A percentile compares a stretch with the other conserved stretches of the same genome.
These are phyloP conservation scores for Trichoderma simmonsii DNA, from an alignment of 2,329 filamentous ascomycete species.

Conservation along the genomic window DNA sequence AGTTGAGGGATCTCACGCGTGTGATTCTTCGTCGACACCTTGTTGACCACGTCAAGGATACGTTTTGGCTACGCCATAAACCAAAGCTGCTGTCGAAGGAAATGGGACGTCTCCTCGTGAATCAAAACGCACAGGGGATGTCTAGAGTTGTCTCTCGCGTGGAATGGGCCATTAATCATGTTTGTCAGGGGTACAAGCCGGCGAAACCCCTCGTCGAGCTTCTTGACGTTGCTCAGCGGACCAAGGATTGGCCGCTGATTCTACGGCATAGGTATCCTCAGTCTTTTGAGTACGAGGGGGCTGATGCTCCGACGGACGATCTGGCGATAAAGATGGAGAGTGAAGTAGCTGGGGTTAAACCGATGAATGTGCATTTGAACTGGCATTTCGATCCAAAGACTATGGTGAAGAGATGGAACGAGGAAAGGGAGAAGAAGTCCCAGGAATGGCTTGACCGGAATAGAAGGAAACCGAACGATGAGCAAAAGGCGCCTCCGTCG, in stretches of 20 bases:
- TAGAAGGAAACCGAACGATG: background rate
- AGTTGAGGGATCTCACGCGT: constrained; percentile 28
- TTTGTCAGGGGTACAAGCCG: constrained; percentile 30
- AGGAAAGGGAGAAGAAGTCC: background rate
- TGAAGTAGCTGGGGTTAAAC: background rate
- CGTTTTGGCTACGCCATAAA: constrained; percentile 29
- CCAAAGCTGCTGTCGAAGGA: constrained; percentile 30
- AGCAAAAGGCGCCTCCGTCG: background rate
- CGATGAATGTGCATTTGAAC: constrained; percentile 19
- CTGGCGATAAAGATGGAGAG: constrained; percentile 18
- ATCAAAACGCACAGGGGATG: background rate
- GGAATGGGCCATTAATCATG: constrained; percentile 32
- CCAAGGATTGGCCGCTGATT: constrained; percentile 29
- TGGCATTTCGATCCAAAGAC: constrained; percentile 15
- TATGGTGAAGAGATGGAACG: constrained; percentile 17
- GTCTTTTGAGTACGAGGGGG: background rate
- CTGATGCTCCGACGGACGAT: background rate
- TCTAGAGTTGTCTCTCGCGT: constrained; percentile 25
- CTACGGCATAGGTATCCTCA: constrained; percentile 21
- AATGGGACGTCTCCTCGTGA: constrained; percentile 24
- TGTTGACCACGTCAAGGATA: constrained; percentile 24
- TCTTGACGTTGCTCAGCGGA: constrained; percentile 28
- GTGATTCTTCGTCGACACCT: constrained; percentile 27
- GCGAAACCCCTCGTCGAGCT: constrained; percentile 27
- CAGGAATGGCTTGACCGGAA: constrained; percentile 5